phyloP scores from a whole-genome alignment of 78 protist species.

The Acrasis kona region DNA sequence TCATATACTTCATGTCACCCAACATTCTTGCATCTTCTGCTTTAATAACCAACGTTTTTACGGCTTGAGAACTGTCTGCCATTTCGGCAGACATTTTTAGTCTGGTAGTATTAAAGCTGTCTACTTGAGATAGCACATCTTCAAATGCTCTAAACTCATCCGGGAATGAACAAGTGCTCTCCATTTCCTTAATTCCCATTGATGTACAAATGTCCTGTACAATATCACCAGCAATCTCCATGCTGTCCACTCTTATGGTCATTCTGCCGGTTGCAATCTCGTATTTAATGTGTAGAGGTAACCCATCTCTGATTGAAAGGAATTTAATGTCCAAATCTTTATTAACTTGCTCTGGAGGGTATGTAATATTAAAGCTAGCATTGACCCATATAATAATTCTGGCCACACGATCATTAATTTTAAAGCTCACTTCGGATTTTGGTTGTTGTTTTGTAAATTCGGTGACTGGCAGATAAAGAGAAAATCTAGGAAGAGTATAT shows the following conservation, averaged over 20 bases:
- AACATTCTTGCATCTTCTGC: conserved; percentile 42
- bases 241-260: background rate
- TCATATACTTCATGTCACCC: conserved; percentile 9
- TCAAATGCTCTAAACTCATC: conserved; percentile 6
- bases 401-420: background rate
- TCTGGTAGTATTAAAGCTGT: conserved; percentile 18
- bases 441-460: background rate
- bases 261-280: background rate
- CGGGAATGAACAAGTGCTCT: conserved; percentile 4
- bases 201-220: conserved; percentile 17
- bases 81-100: conserved; percentile 29
- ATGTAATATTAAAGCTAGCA: background rate
- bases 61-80: conserved; percentile 28
- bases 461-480: conserved; percentile 1
- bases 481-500: conserved; percentile 1
- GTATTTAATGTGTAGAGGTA: background rate
- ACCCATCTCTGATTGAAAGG: background rate
- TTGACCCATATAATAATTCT: conserved; percentile 5
- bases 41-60: conserved; percentile 29
- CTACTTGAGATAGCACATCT: conserved; percentile 1
- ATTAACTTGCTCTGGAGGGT: background rate
- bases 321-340: background rate
- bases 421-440: background rate
- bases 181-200: conserved; percentile 3
- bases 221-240: conserved; percentile 31